These are phyloP conservation scores for Athelia psychrophila DNA, from an alignment of 1,284 basidiomycete species.

Conservation along the genomic window DNA sequence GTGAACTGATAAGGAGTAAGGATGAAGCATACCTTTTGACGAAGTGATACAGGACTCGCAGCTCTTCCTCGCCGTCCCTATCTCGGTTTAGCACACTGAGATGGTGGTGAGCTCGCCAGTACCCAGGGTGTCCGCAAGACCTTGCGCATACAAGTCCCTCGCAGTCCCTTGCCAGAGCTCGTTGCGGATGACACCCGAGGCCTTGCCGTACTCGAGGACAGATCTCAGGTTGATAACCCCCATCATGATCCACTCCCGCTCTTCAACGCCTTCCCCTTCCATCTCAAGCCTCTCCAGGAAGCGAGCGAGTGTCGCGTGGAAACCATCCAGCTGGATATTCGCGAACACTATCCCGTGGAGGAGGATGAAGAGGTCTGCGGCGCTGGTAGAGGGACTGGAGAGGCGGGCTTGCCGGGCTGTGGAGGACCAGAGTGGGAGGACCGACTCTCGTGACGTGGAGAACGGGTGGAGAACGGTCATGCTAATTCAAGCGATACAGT, in stretches of 20 bases:
- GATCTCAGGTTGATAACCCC: constrained; percentile 80
- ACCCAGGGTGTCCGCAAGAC: background rate
- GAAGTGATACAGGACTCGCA: no score
- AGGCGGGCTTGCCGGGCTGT: constrained; percentile 69
- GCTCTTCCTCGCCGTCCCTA: no score
- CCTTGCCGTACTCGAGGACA: constrained; percentile 87
- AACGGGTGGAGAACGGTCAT: constrained; percentile 91
- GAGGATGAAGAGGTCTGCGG: constrained; percentile 84
- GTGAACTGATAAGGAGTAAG: constrained; percentile 11
- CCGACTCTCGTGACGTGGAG: constrained; percentile 80
- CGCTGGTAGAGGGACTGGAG: constrained; percentile 72
- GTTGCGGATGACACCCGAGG: constrained; percentile 67
- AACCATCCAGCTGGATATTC: constrained; percentile 90
- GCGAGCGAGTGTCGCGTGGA: constrained; percentile 75
- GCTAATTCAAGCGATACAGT: constrained; percentile 35
- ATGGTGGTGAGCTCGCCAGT: constrained; percentile 36
- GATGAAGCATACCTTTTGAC: no score
- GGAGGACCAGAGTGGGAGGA: constrained; percentile 82
- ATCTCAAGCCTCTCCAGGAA: constrained; percentile 86
- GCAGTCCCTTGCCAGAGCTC: constrained; percentile 40
- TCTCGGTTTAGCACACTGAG: constrained; percentile 50
- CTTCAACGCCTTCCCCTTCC: constrained; percentile 73
- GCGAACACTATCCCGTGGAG: constrained; percentile 97
- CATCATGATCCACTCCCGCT: constrained; percentile 97
- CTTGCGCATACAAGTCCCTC: constrained; percentile 67